Evolutionary conservation across 2,329 filamentous ascomycete species (phyloP), one percentile per base, ranked within the genome.

Genomic region (Cercospora brassicicola): DNA sequence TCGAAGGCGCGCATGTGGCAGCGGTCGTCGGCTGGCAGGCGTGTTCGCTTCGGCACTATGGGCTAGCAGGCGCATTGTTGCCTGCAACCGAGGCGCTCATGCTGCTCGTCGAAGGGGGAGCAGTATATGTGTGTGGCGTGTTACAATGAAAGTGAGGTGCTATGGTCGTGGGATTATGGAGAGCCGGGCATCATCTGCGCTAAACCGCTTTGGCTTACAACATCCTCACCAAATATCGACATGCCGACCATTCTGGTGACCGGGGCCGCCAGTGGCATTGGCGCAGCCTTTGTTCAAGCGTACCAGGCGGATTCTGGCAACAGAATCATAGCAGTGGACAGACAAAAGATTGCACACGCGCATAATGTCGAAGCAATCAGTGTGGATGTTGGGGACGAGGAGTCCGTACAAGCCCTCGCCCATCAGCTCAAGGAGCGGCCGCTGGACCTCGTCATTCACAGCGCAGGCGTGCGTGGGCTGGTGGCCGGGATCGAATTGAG

Each of bases 381-480:
- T 23, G 71, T 77, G 10, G 78, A 80, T 64, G 65, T 80, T 10
- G 73, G 75, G 23, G 65, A 69, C 30, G 71, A 76, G 53, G 28
- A 31, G 0, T 73, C 76, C 10, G 70, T 80, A 57, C 33, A 65
- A n/a, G 7, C 59, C 11, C 69, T 79, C n/a, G 65, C 68, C 1
- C 30, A 64, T 3, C 1, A 36, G 1, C 26, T 80, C 7, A 31
- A 67, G 10, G 65, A 56, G 18, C 68, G 42, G 1, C 75, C 76
- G 0, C 78, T 84, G 51, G 73, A 78, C 60, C 73, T 83, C 0
- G 48, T 84, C 9, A 75, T 84, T 48, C 82, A 84, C 76, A 78
- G 76, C 65, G 81, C 81, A 6, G 82, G 82, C 5, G 76, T 83
- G 55, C 78, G 82, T 6, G 82, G 82, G 6, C 78, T 84, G 1